Evolutionary conservation across 208 protist genomes (phyloP), one percentile per base, ranked within the genome.

Genomic region (Phytomonas serpens): DNA sequence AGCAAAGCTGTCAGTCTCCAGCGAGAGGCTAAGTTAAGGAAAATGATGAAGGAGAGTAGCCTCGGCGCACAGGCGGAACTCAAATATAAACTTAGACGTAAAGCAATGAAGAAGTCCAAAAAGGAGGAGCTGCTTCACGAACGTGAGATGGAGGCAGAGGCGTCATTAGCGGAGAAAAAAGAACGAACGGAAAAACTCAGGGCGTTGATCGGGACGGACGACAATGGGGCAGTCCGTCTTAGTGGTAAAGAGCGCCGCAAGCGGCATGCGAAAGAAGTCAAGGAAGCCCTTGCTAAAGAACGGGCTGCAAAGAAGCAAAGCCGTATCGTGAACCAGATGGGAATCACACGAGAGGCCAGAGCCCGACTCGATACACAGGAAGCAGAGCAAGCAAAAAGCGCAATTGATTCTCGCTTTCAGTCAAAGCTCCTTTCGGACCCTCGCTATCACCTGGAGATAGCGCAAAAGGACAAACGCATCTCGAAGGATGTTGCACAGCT

Each of bases 61-160:
- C 77, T 96, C 19, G 87, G 83, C 5, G 81, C 71, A 16, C 75
- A 85, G 68, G 89, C 88, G 11, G 87, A 93, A 78, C 70, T 93
- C 13, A 96, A 94, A 83, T 94, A 96, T 82, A 93, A 89, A 71
- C 77, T 86, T 67, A 80, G 87, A 14, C 85, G 91, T 19, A 94
- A 93, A 69, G 91, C 93, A 67, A 85, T 90, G 85, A 92, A 92
- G 73, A 88, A 90, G 77, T 73, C 82, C 33, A 96, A 96, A 80
- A 91, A 90, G 70, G 84, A 94, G 61, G 85, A 89, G 84, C 9
- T 88, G 57, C 68, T 72, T 0, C 76, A 86, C 68, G 80, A 93
- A 76, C 81, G 85, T 4, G 88, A 93, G 77, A 79, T 70, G 7
- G 84, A 86, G 77, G 73, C 71, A 74, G 79, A 74, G 40, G 74